Evolutionary conservation across 805 yeast genomes (phyloP).

Genomic region (Nakazawaea wickerhamii): DNA sequence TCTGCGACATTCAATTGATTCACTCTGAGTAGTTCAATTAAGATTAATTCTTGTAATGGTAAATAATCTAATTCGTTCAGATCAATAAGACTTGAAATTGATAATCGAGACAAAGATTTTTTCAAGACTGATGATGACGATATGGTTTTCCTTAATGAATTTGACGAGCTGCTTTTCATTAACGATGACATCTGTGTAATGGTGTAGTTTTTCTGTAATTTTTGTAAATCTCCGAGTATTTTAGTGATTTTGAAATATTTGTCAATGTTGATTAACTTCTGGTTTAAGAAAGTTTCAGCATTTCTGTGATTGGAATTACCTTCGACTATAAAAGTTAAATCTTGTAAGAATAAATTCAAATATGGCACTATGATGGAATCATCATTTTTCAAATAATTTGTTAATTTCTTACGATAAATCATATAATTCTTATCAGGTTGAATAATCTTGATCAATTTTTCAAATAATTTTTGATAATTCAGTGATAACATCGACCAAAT

Average conservation of each 20-base stretch:
- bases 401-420: conserved; percentile 60
- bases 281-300: conserved; percentile 50
- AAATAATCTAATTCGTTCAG: conserved; percentile 25
- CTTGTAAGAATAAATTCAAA: conserved; percentile 68
- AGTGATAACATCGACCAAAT: conserved; percentile 54
- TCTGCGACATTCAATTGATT: conserved; percentile 53
- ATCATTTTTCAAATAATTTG: conserved; percentile 41
- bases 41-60: conserved; percentile 53
- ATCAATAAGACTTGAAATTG: conserved; percentile 2
- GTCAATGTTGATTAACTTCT: conserved; percentile 65
- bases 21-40: conserved; percentile 68
- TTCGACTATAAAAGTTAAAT: conserved; percentile 73
- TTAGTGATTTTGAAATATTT: conserved; percentile 65
- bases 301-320: conserved; percentile 70
- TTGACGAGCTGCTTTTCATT: conserved; percentile 18
- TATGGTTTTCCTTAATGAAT: conserved; percentile 22
- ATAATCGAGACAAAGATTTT: conserved; percentile 21
- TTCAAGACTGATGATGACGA: conserved; percentile 25
- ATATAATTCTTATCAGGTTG: conserved; percentile 73
- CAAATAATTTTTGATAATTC: conserved; percentile 59
- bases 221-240: conserved; percentile 61
- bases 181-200: conserved; percentile 19
- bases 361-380: conserved; percentile 71
- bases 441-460: conserved; percentile 59
- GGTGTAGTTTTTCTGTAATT: conserved; percentile 57